Percentiles rank a stretch among this genome's conserved stretches.
phyloP scores from a whole-genome alignment of 257 asterid species.

The Penstemon barbatus region DNA sequence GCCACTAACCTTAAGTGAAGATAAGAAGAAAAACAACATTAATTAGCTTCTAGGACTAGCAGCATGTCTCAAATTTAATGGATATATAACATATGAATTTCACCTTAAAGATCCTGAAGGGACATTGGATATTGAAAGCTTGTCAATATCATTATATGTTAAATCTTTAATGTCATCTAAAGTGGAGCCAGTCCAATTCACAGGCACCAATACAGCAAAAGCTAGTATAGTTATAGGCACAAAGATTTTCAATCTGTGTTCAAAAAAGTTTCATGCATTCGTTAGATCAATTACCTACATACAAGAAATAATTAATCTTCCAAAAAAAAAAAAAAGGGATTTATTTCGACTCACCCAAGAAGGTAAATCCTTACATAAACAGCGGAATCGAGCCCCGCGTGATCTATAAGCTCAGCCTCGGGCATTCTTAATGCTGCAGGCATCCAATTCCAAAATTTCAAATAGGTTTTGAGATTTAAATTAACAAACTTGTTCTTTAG shows the following conservation, averaged over 20 bases:
- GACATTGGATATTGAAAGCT: conserved; percentile 84
- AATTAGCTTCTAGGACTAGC: not conserved
- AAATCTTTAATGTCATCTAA: conserved; percentile 52
- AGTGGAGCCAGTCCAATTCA: conserved; percentile 77
- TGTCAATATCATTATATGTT: conserved; percentile 75
- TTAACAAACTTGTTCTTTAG: conserved; percentile 48
- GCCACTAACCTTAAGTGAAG: conserved; percentile 60
- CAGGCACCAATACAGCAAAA: conserved; percentile 76
- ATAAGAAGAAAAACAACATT: not conserved
- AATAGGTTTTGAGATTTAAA: conserved; percentile 46
- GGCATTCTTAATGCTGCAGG: conserved; percentile 87
- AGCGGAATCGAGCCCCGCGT: conserved; percentile 93
- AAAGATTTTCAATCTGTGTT: conserved; percentile 83
- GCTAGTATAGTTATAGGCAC: conserved; percentile 77
- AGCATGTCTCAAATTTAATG: not conserved
- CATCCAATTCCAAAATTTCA: conserved; percentile 88
- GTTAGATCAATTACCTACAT: not conserved
- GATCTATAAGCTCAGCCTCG: conserved; percentile 75
- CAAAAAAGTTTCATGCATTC: not conserved
- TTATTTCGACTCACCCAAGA: conserved; percentile 60
- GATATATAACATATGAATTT: not conserved
- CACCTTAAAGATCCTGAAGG: conserved; percentile 77
- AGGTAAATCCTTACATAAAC: conserved; percentile 79
- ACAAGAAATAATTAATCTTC: not conserved
- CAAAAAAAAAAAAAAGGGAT: not conserved